Base-by-base conservation (phyloP, 305 asterid genomes). In the Fraxinus albicans region DNA sequence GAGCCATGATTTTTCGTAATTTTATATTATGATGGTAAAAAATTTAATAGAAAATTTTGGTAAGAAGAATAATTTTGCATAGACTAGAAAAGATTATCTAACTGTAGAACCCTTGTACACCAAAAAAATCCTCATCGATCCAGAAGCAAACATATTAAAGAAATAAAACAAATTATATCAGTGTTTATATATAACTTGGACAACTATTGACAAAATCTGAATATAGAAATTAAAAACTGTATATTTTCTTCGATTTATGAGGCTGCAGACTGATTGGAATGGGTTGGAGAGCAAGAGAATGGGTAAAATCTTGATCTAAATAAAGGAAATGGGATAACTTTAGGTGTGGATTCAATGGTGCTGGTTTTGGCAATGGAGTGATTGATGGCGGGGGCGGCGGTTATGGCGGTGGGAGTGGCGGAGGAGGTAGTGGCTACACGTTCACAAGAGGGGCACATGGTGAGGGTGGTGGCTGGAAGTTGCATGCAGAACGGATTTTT, bases 381-480 rank as follows among this genome's bases (percentile, higher is more conserved):
- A 1, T 10, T 33, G 34, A 1, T 42, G 53, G 76, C 53, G n/a
- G 83, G 44, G 81, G 40, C 15, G 50, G 79, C n/a, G 25, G 82
- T 7, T 38, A 70, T 44, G 77, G 58, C 25, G 40, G 79, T 15
- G 63, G 84, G 29, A 35, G 80, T 23, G 31, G 87, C 3, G 33
- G 31, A 36, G 67, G 67, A n/a, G 81, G 93, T 10, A 73, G 94
- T 21, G 31, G 93, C 92, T 31, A 91, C 95, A 9, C 92, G 92
- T 80, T 95, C 93, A 85, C 98, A 95, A 8, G 98, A 93, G 3
- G 98, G 98, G 73, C 98, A 92, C 98, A 95, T 95, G 58, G 98
- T 93, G 6, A 93, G 86, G 0, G 98, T 95, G 86, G 98, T 93
- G 88, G 98, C 93, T 0, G 97, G 97, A 3, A 88, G 89, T 77